Base-by-base conservation (phyloP, 2,329 filamentous ascomycete species). In the Colletotrichum tropicale region DNA sequence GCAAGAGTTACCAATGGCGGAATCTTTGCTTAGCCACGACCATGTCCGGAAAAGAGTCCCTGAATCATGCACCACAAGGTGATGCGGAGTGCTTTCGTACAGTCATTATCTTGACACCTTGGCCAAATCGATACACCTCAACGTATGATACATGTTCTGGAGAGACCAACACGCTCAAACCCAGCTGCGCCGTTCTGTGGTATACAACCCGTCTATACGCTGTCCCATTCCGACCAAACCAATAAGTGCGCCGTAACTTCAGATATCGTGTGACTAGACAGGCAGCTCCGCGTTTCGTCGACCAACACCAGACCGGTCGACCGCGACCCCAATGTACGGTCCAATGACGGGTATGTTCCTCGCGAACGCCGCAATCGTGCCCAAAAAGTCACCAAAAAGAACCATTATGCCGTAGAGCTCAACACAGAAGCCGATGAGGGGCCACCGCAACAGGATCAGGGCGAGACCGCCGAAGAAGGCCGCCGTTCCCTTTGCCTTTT, bases 371-470 rank as follows among this genome's bases (percentile, higher is more conserved):
- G 94, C 94, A 78, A 98, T 96, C 24, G 96, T 98, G 65, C 96
- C 95, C 75, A 98, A 90, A 86, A 98, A 98, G 85, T 99, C 97
- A 43, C 97, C 97, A 86, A 99, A 99, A 43, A 99, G 88, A 67
- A 98, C 91, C 79, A 98, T 91, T 79, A 99, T 96, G 34, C 97
- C 97, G 86, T 98, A 98, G 5, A 96, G 86, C 86, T 99, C 97
- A 80, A 98, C 91, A 74, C 94, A 81, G 86, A 99, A 99, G 32
- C 97, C 97, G 77, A 97, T 91, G 71, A 99, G 90, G 0, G 97
- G 94, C 96, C 97, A 99, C 76, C 94, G 92, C 81, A 98, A 84
- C 52, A 99, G 88, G 80, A 99, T 99, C 21, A 99, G 90, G 12
- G 93, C 81, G 52, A 99, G 94, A 16, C 97, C 97, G 5, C 88